Base-by-base conservation (phyloP, 495 filamentous ascomycete genomes). In the Lentithecium fluviatile region DNA sequence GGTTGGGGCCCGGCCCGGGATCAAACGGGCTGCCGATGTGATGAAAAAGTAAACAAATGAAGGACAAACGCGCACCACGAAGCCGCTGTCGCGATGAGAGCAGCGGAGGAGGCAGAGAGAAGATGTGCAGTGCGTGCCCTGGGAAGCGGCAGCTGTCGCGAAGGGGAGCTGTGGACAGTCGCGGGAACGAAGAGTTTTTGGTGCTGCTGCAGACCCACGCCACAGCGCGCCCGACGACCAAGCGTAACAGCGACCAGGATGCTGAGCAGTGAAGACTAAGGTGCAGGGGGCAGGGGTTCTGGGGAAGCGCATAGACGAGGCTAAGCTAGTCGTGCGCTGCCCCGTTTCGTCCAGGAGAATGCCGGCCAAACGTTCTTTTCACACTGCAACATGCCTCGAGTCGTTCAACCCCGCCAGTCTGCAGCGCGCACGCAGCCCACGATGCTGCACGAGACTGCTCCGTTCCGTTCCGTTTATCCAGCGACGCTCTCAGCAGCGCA, bases 41-140 rank as follows among this genome's bases (percentile, higher is more conserved):
- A 6, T 43, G 40, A 13, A 6, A 13, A 13, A n/a, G 40, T 15
- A 43, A 58, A 58, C 45, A 50, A 58, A 58, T 37, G 56, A 58
- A 48, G 26, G 56, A 58, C 56, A 29, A 12, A 51, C 45, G 32
- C 40, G 15, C 38, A 19, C 42, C 3, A 10, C 7, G 23, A 5
- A 42, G 45, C 19, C 19, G 3, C 13, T 6, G 52, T n/a, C 11
- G 13, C 11, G 29, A 34, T 4, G 15, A 15, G 17, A 56, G 53
- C 37, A 26, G 24, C 38, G 43, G 15, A n/a, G 15, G 5, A 43
- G 13, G 19, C 5, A 5, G 19, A 43, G 40, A 20, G 19, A 43
- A 15, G 13, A 15, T 15, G 36, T 38, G 36, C 36, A 38, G 36
- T 38, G 36, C 36, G 36, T 38, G 15, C 36, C 36, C 7, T 7